These are phyloP conservation scores for Ormosia semicastrata DNA, from an alignment of 306 rosid species.

Conservation along the genomic window DNA sequence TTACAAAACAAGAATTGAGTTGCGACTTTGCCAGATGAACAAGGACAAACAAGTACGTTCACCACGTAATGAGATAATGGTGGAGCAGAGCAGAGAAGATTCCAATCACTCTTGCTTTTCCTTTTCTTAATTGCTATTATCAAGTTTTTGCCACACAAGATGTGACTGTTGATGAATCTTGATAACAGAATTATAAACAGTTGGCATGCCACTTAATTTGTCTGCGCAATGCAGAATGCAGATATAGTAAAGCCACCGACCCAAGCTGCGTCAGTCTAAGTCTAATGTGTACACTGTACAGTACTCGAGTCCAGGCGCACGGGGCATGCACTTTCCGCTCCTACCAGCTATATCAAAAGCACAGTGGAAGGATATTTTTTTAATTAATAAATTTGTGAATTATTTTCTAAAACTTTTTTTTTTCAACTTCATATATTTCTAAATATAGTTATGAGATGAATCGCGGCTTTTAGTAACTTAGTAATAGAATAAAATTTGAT, in stretches of 20 bases:
- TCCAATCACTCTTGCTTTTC: too few relatives aligned
- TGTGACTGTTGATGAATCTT: background rate
- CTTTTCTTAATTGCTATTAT: background rate
- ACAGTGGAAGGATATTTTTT: too few relatives aligned
- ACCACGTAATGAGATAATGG: background rate
- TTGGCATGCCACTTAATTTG: background rate
- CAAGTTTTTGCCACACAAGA: background rate
- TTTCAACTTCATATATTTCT: too few relatives aligned
- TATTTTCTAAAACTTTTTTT: too few relatives aligned
- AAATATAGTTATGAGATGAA: too few relatives aligned
- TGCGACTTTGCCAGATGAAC: background rate
- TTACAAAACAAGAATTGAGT: too few relatives aligned
- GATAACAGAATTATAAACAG: background rate
- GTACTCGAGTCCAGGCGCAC: background rate
- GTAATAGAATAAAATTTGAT: too few relatives aligned
- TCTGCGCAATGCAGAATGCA: too few relatives aligned
- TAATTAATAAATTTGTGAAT: too few relatives aligned
- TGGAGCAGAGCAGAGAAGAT: background rate
- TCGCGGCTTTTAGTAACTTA: too few relatives aligned
- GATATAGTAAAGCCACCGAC: background rate
- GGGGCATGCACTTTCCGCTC: background rate
- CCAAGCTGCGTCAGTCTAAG: background rate
- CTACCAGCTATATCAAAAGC: too few relatives aligned
- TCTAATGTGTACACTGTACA: background rate
- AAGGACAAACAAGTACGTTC: background rate